Base-by-base conservation (phyloP, 441 rosid genomes). In the Populus hybrid region DNA sequence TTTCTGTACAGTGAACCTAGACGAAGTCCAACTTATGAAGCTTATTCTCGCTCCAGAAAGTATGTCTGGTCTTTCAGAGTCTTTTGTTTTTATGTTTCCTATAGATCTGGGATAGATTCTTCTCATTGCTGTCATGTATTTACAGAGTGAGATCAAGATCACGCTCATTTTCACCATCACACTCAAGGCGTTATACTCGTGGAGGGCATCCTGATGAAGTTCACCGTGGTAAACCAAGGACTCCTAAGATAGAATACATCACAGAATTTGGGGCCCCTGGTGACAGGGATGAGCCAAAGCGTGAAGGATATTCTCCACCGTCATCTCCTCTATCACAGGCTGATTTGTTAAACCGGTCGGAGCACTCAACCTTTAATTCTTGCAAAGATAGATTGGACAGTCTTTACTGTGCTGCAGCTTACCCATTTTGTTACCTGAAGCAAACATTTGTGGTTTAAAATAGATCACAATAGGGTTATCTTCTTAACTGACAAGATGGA, bases 311-410 rank as follows among this genome's bases (percentile, higher is more conserved):
- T 88, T 91, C 98, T 78, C 99, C 97, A 65, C 98, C 97, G 70
- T 81, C 88, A 77, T 94, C 98, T 85, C 98, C 98, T 82, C 92
- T 90, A 76, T 82, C 89, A 66, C 92, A 85, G 65, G 78, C 92
- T 87, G 91, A 88, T 80, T 69, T 76, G 75, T 85, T 83, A 80
- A 96, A 69, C 92, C 96, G 99, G 99, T 96, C 93, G 97, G 99
- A 91, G 98, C 93, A 94, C 94, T 96, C 88, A 89, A 89, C 93
- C 94, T 92, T 91, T 91, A 88, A 87, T 94, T 92, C 88, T 90
- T 88, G 93, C 97, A 91, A 92, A 90, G 95, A 94, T 92, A 91
- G 89, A 89, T 92, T 91, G 84, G 91, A 78, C 89, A 85, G 92
- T 88, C 84, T 90, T 88, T 87, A 84, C 90, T 79, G 87, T 86